Evolutionary conservation across 129 eudicot genomes (phyloP), one percentile per base, ranked within the genome.

Genomic region (Oenanthe sinensis): DNA sequence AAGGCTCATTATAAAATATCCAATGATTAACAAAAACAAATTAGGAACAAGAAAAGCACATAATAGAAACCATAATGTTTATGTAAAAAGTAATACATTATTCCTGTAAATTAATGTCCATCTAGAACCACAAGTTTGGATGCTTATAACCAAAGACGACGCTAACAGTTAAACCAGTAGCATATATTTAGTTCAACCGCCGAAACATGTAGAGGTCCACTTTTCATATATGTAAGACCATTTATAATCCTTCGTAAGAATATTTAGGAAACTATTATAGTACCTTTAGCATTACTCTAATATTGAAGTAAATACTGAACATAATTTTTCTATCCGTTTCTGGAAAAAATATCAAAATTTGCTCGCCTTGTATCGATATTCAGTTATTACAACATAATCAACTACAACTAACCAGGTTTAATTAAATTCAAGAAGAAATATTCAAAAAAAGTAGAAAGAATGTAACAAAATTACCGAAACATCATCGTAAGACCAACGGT

Each of bases 401-500:
- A 13, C 19, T 4, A 48, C 19, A 14, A 48, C 0, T 48, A 48
- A 48, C 13, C 19, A 48, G 19, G 19, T 48, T 14, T 20, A 22
- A 22, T 2, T 52, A 17, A 17, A 52, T 4, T 0, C 2, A 52
- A 20, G 1, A 3, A 6, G 6, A 19, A n/a, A n/a, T 8, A 48
- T 11, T 3, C 52, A n/a, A 0, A 10, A 6, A 58, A 58, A 2
- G 4, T n/a, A 54, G 10, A 20, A 2, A 58, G 14, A 58, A 2
- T 48, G 52, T 48, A 48, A 48, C 13, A 7, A 60, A 8, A 80
- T 40, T 42, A 88, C 93, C 93, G 89, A 90, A 84, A 91, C 91
- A 74, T 89, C 97, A 22, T 91, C 97, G 81, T 89, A 91, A 44
- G 90, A 45, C 97, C 97, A 91, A 0, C 91, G 91, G 67, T 89